A percentile compares a stretch with the other conserved stretches of the same genome.
Evolutionary conservation across 1,284 basidiomycete genomes (phyloP).

Genomic region (Xanthoconium separans): DNA sequence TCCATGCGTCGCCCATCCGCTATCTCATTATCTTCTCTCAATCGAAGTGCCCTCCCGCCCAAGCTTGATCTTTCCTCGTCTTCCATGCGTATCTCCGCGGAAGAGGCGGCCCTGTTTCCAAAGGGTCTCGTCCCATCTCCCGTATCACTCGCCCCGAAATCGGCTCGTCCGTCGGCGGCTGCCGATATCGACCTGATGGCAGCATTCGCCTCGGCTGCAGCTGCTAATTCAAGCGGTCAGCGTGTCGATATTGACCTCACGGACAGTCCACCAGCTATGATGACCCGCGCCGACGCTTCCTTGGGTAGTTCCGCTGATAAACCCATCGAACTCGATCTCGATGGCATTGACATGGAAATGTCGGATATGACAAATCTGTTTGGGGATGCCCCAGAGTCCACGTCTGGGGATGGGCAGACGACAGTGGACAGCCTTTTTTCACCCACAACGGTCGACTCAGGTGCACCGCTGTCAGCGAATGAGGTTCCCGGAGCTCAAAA

Average conservation of each 20-base stretch:
- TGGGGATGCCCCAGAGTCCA: constrained; percentile 41
- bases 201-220: constrained; percentile 47
- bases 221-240: constrained; percentile 25
- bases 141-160: constrained; percentile 74
- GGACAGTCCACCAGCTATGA: constrained; percentile 31
- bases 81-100: constrained; percentile 58
- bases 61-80: constrained; percentile 73
- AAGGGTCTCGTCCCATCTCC: constrained; percentile 65
- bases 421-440: constrained; percentile 48
- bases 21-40: constrained; percentile 74
- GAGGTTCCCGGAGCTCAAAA: constrained; percentile 19
- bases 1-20: constrained; percentile 61
- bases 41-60: constrained; percentile 63
- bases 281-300: constrained; percentile 34
- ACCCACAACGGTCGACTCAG: constrained; percentile 28
- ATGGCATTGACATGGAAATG: constrained; percentile 63
- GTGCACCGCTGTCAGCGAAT: constrained; percentile 13
- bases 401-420: constrained; percentile 31
- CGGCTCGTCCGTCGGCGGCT: constrained; percentile 55
- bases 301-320: constrained; percentile 70
- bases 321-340: constrained; percentile 76
- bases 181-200: constrained; percentile 65
- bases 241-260: constrained; percentile 46
- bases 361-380: constrained; percentile 53
- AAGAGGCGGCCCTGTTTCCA: constrained; percentile 55